These are phyloP conservation scores for Malassezia furfur DNA, from an alignment of 1,284 basidiomycete genomes.

Conservation along the genomic window DNA sequence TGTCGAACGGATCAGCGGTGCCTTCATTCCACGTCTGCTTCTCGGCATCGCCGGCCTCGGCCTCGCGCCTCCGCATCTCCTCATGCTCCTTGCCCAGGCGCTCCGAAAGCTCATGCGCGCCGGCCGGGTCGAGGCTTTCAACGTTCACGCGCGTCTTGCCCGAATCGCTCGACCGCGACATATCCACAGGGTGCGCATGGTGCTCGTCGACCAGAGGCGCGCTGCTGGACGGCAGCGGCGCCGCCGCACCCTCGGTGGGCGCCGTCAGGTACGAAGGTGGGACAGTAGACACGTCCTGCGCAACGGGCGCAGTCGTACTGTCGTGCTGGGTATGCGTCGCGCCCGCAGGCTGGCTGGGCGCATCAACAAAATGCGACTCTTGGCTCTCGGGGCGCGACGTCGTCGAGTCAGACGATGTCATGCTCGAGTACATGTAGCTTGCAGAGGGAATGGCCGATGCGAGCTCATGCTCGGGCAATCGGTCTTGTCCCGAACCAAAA, in stretches of 20 bases:
- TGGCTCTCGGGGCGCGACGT: too few relatives aligned
- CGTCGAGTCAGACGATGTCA: too few relatives aligned
- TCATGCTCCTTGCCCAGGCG: not conserved
- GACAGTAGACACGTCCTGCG: too few relatives aligned
- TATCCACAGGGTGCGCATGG: not conserved
- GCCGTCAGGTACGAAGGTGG: too few relatives aligned
- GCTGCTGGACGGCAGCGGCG: not conserved
- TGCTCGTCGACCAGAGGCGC: not conserved
- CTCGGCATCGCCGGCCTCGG: conserved; percentile 2
- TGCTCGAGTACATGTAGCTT: too few relatives aligned
- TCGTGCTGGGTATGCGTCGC: too few relatives aligned
- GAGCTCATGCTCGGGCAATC: not conserved
- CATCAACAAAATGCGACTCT: too few relatives aligned
- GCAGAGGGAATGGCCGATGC: not conserved
- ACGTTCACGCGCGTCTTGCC: not conserved
- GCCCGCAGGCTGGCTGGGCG: too few relatives aligned
- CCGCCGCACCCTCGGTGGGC: not conserved
- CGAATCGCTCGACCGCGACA: too few relatives aligned
- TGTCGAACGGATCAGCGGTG: conserved; percentile 7
- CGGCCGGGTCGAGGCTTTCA: not conserved
- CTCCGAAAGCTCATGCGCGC: not conserved
- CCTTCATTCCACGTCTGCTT: not conserved
- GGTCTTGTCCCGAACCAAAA: not conserved
- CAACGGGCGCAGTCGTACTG: too few relatives aligned
- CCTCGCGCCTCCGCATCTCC: not conserved